A percentile compares a stretch with the other conserved stretches of the same genome.
phyloP scores from a whole-genome alignment of 805 yeast species.

The Pichia nanzhaoensis region DNA sequence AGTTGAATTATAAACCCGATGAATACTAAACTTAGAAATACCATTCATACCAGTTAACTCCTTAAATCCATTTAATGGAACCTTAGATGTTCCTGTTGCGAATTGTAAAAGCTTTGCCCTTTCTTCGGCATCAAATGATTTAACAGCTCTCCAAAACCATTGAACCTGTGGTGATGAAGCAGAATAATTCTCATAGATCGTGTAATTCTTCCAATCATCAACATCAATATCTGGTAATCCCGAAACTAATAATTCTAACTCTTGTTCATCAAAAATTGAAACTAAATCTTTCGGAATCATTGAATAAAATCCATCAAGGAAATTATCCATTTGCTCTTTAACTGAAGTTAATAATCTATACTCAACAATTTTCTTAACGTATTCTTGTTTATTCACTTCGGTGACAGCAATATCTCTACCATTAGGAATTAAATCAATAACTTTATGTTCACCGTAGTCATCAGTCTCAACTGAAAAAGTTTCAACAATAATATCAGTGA shows the following conservation, averaged over 20 bases:
- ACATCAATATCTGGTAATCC: slow-evolving; percentile 97
- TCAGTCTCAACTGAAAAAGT: slow-evolving; percentile 91
- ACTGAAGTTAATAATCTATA: slow-evolving; percentile 80
- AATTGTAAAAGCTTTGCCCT: slow-evolving; percentile 90
- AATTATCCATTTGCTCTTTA: slow-evolving; percentile 78
- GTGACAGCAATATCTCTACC: slow-evolving; percentile 85
- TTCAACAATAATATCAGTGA: slow-evolving; percentile 90
- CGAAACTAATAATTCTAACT: slow-evolving; percentile 81
- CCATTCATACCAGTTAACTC: slow-evolving; percentile 87
- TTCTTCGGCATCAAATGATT: slow-evolving; percentile 89
- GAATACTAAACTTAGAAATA: slow-evolving; percentile 77
- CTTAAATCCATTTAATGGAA: slow-evolving; percentile 89
- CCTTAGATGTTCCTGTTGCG: slow-evolving; percentile 95
- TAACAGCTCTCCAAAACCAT: slow-evolving; percentile 98
- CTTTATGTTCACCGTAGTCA: slow-evolving; percentile 85
- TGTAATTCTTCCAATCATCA: slow-evolving; percentile 89
- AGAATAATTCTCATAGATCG: slow-evolving; percentile 74
- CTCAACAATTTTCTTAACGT: slow-evolving; percentile 79
- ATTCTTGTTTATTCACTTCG: slow-evolving; percentile 84
- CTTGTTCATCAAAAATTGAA: slow-evolving; percentile 90
- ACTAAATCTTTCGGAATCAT: slow-evolving; percentile 79
- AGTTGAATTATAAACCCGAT: slow-evolving; percentile 77
- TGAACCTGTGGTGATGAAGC: slow-evolving; percentile 80
- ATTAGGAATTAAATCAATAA: slow-evolving; percentile 72
- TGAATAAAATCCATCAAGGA: slow-evolving; percentile 83